A percentile compares a stretch with the other conserved stretches of the same genome.
Evolutionary conservation across 805 yeast genomes (phyloP).

Genomic region (Lipomyces spencermartinsiae): DNA sequence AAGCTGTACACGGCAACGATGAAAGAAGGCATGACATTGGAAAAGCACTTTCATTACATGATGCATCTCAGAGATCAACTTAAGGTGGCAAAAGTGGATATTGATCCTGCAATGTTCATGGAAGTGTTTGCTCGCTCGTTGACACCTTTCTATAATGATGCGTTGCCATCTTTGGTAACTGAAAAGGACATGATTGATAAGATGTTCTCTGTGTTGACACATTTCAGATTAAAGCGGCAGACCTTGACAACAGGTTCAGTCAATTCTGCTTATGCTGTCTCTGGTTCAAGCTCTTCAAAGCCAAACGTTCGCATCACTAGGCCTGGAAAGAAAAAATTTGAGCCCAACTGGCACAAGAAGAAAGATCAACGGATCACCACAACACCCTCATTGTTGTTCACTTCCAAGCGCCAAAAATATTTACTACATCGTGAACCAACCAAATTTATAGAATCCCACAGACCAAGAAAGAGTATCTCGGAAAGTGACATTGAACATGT

Average conservation of each 20-base stretch:
- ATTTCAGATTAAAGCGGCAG: conserved; percentile 23
- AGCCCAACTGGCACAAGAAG: no score
- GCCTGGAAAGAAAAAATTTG: no score
- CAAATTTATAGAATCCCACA: conserved; percentile 74
- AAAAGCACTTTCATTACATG: background rate
- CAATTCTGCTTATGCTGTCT: background rate
- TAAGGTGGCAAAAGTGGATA: background rate
- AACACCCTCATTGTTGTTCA: no score
- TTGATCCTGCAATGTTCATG: background rate
- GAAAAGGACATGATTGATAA: background rate
- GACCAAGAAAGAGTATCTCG: conserved; percentile 63
- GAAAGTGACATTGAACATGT: conserved; percentile 59
- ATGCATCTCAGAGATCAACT: background rate
- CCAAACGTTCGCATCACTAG: no score
- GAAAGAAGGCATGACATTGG: background rate
- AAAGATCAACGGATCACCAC: no score
- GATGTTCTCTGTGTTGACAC: conserved; percentile 43
- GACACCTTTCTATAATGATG: background rate
- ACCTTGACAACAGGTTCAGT: background rate
- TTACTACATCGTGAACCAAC: no score
- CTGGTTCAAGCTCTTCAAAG: background rate
- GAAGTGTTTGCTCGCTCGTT: background rate
- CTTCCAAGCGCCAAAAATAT: no score
- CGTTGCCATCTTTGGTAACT: no score
- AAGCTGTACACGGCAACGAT: background rate